phyloP scores from a whole-genome alignment of 2,329 filamentous ascomycete genomes.

The Ramularia endophylla region DNA sequence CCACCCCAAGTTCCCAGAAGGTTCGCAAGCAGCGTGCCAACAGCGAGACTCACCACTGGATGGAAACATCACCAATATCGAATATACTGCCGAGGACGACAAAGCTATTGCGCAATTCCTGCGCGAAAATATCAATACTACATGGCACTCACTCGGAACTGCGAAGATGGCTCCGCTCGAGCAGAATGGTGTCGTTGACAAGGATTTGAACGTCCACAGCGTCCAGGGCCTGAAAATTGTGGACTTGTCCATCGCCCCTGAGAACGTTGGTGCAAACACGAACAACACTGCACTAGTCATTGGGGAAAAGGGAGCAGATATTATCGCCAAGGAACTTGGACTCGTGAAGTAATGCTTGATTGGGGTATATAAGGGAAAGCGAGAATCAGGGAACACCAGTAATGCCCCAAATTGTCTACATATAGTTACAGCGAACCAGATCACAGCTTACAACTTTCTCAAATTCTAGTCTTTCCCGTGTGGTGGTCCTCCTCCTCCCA shows the following conservation, averaged over 20 bases:
- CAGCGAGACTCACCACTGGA: slow-evolving; percentile 22
- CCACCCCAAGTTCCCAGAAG: slow-evolving; percentile 34
- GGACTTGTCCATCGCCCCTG: slow-evolving; percentile 37
- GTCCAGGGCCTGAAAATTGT: slow-evolving; percentile 36
- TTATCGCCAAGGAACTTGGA: slow-evolving; percentile 36
- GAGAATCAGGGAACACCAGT: too few relatives aligned
- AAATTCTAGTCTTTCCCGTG: too few relatives aligned
- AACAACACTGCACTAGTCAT: slow-evolving; percentile 41
- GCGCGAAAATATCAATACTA: slow-evolving; percentile 35
- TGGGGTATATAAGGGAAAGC: too few relatives aligned
- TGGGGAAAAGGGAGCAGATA: slow-evolving; percentile 37
- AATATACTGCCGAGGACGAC: slow-evolving; percentile 34
- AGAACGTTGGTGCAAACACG: slow-evolving; percentile 42
- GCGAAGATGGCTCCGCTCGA: slow-evolving; percentile 32
- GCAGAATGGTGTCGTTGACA: slow-evolving; percentile 36
- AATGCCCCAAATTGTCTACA: too few relatives aligned
- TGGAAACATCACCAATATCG: slow-evolving; percentile 39
- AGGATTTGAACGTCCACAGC: slow-evolving; percentile 35
- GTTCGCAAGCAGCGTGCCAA: slow-evolving; percentile 39
- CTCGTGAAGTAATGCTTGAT: too few relatives aligned
- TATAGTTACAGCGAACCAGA: too few relatives aligned
- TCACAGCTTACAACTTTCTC: too few relatives aligned
- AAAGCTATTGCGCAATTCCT: slow-evolving; percentile 36
- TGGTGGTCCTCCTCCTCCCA: too few relatives aligned
- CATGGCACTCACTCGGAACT: slow-evolving; percentile 37